A percentile compares a stretch with the other conserved stretches of the same genome.
phyloP scores from a whole-genome alignment of 2,329 filamentous ascomycete species.

The Fusarium sp. region DNA sequence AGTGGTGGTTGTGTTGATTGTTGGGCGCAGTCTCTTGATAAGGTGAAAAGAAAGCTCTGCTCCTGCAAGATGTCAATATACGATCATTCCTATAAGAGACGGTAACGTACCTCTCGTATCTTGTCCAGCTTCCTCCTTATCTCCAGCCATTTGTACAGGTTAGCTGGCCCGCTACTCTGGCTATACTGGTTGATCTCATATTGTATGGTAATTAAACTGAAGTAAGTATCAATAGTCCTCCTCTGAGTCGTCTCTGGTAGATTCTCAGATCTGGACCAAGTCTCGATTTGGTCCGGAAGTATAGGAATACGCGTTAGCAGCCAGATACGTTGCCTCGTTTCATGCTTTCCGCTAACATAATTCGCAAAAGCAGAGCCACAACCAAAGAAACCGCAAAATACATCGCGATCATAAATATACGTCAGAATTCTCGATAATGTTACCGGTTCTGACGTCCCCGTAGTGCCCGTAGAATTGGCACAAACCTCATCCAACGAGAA shows the following conservation, averaged over 20 bases:
- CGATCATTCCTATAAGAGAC: too few species aligned
- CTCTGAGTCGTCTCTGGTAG: background rate
- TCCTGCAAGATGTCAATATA: rapidly evolving
- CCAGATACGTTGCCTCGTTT: constrained; percentile 20
- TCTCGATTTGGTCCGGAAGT: background rate
- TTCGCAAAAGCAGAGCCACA: background rate
- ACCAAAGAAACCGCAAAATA: constrained; percentile 17
- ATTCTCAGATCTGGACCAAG: background rate
- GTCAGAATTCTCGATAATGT: constrained; percentile 9
- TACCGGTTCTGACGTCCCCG: background rate
- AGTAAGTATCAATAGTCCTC: constrained; percentile 1
- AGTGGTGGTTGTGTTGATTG: background rate
- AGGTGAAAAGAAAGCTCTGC: constrained; percentile 1
- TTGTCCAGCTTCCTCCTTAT: constrained; percentile 4
- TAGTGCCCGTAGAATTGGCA: background rate
- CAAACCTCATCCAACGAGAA: constrained; percentile 14
- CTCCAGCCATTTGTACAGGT: background rate
- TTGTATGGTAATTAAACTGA: constrained; percentile 6
- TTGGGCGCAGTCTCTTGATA: background rate
- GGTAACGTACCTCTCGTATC: constrained; percentile 13
- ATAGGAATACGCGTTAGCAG: constrained; percentile 2
- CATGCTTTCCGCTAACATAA: constrained; percentile 13
- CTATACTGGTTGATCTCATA: constrained; percentile 23
- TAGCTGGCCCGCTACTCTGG: background rate
- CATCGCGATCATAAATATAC: constrained; percentile 15